Evolutionary conservation across 2,329 filamentous ascomycete species (phyloP), one percentile per base, ranked within the genome.

Genomic region (Trichoderma sp.): DNA sequence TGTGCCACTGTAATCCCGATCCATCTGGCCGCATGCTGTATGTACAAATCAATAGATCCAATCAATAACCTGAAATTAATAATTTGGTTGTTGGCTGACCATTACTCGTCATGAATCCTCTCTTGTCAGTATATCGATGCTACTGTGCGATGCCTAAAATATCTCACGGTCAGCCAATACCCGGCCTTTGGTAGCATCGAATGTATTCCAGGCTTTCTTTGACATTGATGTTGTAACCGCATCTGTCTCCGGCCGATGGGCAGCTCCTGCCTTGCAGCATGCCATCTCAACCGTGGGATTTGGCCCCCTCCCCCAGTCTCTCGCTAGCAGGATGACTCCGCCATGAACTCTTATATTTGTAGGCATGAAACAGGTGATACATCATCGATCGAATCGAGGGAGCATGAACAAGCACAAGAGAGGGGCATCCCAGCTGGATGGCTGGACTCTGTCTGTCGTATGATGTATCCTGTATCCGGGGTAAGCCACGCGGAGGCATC

Each of bases 381-480:
- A 49, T 61, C 59, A 51, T 61, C 59, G 59, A 61, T 61, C 59
- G 59, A 61, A 46, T 52, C 28, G 59, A 37, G 30, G 21, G 30
- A 8, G 16, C 26, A 55, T n/a, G 16, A n/a, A 32, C 24, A 32
- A 56, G 46, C 30, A 63, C 46, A 37, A 34, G 59, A 66, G 63
- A 58, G 34, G 34, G 34, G 52, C 54, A 34, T 18, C 52, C 24
- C 24, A 58, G 26, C 63, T 52, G 56, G 46, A 34, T 37, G 56
- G 63, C 52, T 58, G 63, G 37, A 30, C 63, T 56, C 39, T 52
- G 28, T 24, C 11, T 56, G 63, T 66, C 63, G 63, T 66, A 66
- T 66, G 63, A 66, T 66, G 30, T 66, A 66, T n/a, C n/a, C n/a
- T 66, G 30, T 66, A 66, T 66, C 63, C 63, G 63, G 63, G 63